Conservation (phyloP, 768 basidiomycete genomes). For the Termitomyces sp. region DNA sequence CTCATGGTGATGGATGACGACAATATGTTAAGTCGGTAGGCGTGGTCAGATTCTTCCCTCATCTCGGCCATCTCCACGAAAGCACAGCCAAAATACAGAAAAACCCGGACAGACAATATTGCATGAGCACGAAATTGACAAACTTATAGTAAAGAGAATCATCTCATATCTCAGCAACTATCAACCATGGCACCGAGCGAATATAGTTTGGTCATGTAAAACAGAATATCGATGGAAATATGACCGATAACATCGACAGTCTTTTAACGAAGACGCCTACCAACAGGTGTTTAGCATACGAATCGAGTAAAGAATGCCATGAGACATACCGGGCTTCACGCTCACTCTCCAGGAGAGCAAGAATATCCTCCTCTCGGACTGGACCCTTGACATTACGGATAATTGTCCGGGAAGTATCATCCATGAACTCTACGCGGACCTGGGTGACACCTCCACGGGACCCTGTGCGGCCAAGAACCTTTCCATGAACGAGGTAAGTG, state of each 20-base stretch:
- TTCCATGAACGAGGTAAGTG: constrained; percentile 9
- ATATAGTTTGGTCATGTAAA: constrained; percentile 9
- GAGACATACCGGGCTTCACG: constrained; percentile 93
- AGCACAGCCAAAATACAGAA: not conserved
- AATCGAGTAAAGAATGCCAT: not conserved
- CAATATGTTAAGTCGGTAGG: not conserved
- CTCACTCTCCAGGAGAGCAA: constrained; percentile 95
- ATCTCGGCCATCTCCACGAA: constrained; percentile 14
- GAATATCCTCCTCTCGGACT: constrained; percentile 91
- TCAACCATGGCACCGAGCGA: constrained; percentile 1
- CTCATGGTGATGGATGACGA: constrained; percentile 20
- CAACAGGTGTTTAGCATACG: not conserved
- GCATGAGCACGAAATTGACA: not conserved
- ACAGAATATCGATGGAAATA: constrained; percentile 9
- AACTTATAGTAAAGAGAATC: not conserved
- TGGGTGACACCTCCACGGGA: constrained; percentile 99
- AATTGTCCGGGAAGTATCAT: constrained; percentile 91
- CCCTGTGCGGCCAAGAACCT: constrained; percentile 98
- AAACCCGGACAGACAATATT: not conserved
- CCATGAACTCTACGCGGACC: constrained; percentile 99
- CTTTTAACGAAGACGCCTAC: constrained; percentile 34
- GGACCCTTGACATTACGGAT: constrained; percentile 99
- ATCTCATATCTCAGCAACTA: constrained; percentile 1
- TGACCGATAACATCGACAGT: constrained; percentile 3
- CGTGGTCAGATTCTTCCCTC: not conserved